These are phyloP conservation scores for Diaporthe velutina DNA, from an alignment of 2,329 filamentous ascomycete species.

Conservation along the genomic window DNA sequence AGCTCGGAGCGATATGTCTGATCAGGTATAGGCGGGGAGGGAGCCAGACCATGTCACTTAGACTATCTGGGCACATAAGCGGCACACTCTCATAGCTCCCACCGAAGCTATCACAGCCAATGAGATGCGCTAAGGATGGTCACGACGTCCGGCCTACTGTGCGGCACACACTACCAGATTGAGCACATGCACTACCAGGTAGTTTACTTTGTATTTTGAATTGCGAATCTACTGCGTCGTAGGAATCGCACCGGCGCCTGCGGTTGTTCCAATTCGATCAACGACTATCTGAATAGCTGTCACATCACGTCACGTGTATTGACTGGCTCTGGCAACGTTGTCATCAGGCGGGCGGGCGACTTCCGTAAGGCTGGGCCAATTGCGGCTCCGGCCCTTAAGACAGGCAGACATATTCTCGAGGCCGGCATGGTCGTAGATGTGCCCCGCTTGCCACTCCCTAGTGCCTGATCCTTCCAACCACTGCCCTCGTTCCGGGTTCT, in stretches of 20 bases:
- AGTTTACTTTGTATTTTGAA: neutral
- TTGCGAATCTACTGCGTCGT: neutral
- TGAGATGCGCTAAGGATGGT: neutral
- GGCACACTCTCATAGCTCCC: conserved; percentile 2
- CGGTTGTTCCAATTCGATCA: neutral
- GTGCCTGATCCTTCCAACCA: neutral
- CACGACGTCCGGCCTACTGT: conserved; percentile 13
- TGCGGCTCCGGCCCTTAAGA: neutral
- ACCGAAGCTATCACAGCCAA: conserved; percentile 1
- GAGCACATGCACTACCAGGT: conserved; percentile 1
- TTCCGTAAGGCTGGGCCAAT: conserved; percentile 8
- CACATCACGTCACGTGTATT: conserved; percentile 18
- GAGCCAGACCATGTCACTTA: neutral
- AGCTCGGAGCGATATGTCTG: conserved; percentile 2
- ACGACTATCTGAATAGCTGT: conserved; percentile 3
- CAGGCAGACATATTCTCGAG: neutral
- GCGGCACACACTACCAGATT: neutral
- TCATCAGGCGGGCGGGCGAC: neutral
- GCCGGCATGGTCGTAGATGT: neutral
- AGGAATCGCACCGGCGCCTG: neutral
- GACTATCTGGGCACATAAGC: conserved; percentile 9
- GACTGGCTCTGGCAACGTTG: neutral
- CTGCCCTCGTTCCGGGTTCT: no score
- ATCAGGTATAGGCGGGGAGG: neutral
- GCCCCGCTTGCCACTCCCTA: conserved; percentile 5